Percentiles rank a stretch among this genome's conserved stretches.
Conservation (phyloP, 2,329 filamentous ascomycete genomes). For the Aquanectria penicillioides region DNA sequence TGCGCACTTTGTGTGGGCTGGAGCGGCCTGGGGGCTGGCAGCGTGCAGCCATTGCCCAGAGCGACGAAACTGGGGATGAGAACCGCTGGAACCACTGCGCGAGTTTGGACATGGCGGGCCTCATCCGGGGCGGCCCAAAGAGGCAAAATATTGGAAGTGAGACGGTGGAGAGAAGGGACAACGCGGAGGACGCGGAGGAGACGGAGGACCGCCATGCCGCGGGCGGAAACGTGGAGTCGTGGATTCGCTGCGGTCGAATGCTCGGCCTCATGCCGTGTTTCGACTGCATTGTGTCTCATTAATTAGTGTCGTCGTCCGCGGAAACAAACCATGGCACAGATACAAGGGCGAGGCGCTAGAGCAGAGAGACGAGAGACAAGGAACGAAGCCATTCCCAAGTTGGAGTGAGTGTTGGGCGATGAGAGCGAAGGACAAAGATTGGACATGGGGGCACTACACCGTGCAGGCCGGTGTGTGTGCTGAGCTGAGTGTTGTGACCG, state of each 20-base stretch:
- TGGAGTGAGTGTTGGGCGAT: background rate
- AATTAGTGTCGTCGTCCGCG: background rate
- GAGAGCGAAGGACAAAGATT: background rate
- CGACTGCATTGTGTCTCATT: background rate
- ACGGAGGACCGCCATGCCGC: too few relatives aligned
- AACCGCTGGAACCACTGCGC: conserved; percentile 9
- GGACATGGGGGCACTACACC: background rate
- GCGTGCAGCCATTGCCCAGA: background rate
- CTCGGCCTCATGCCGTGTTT: background rate
- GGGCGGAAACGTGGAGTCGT: too few relatives aligned
- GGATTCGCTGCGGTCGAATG: too few relatives aligned
- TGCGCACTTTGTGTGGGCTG: background rate
- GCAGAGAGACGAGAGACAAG: background rate
- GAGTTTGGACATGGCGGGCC: too few relatives aligned
- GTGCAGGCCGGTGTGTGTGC: too few relatives aligned
- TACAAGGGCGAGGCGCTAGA: conserved; percentile 12
- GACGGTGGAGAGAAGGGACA: too few relatives aligned
- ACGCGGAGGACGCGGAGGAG: too few relatives aligned
- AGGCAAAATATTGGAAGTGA: too few relatives aligned
- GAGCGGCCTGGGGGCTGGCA: conserved; percentile 3
- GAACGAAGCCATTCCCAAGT: conserved; percentile 5
- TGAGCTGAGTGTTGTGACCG: too few relatives aligned
- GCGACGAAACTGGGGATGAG: conserved; percentile 7
- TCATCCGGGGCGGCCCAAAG: background rate
- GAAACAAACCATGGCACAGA: background rate